These are phyloP conservation scores for Pyrenophora tritici-repentis DNA, from an alignment of 2,329 filamentous ascomycete species.

Conservation along the genomic window DNA sequence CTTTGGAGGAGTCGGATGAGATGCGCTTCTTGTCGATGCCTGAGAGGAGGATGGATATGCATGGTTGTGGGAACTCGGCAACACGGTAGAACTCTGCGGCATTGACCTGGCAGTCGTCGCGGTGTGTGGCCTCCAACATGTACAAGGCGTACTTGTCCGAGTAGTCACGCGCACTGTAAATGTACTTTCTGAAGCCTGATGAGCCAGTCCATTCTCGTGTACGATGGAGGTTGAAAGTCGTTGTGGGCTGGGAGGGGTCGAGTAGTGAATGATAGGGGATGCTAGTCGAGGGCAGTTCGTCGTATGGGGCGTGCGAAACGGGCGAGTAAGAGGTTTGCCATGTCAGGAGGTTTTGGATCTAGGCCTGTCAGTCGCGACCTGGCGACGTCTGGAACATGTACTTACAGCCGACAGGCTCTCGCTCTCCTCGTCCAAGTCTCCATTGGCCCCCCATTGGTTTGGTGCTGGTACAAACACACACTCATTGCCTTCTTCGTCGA, in stretches of 20 bases:
- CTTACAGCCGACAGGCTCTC: slow-evolving; percentile 44
- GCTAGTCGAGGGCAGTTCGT: slow-evolving; percentile 41
- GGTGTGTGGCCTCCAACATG: slow-evolving; percentile 42
- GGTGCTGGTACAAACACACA: slow-evolving; percentile 45
- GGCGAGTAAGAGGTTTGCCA: slow-evolving; percentile 45
- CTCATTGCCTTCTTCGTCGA: slow-evolving; percentile 44
- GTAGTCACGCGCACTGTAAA: slow-evolving; percentile 45
- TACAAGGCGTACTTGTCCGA: slow-evolving; percentile 45
- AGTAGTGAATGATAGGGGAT: slow-evolving; percentile 44
- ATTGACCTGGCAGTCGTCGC: slow-evolving; percentile 42
- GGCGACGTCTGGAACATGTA: background rate
- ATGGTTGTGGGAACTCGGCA: slow-evolving; percentile 41
- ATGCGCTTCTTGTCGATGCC: slow-evolving; percentile 42
- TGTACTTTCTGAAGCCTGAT: slow-evolving; percentile 42
- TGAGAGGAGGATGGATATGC: slow-evolving; percentile 42
- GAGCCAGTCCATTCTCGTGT: slow-evolving; percentile 45
- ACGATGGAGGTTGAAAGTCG: slow-evolving; percentile 45
- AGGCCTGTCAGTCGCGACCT: slow-evolving; percentile 8
- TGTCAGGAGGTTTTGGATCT: slow-evolving; percentile 46
- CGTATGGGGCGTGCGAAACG: slow-evolving; percentile 37
- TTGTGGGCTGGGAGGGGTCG: slow-evolving; percentile 38
- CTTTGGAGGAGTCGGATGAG: slow-evolving; percentile 27
- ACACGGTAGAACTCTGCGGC: slow-evolving; percentile 44
- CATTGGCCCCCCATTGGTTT: slow-evolving; percentile 47
- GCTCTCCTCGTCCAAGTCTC: slow-evolving; percentile 46